Evolutionary conservation across 768 basidiomycete genomes (phyloP).

Genomic region (Xerocomus potaroensis): DNA sequence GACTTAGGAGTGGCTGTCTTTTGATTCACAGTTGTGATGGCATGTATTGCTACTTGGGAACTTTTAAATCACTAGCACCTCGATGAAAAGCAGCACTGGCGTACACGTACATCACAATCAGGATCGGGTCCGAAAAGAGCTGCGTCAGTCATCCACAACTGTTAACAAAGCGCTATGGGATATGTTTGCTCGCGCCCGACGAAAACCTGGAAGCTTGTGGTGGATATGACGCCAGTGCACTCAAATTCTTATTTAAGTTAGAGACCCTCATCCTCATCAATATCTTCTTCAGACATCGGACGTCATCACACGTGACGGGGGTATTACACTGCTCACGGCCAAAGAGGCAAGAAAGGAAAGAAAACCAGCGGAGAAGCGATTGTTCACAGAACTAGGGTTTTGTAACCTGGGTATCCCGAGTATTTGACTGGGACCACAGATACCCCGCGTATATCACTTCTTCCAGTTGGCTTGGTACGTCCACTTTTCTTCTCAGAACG

Average conservation of each 20-base stretch:
- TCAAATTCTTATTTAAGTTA: too few species aligned
- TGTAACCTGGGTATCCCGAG: too few species aligned
- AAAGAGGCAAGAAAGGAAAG: slow-evolving; percentile 80
- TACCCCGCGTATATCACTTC: slow-evolving; percentile 95
- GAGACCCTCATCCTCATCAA: too few species aligned
- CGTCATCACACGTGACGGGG: slow-evolving; percentile 88
- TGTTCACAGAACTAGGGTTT: slow-evolving; percentile 71
- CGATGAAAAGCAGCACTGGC: not conserved
- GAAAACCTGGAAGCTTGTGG: slow-evolving; percentile 95
- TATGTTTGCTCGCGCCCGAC: slow-evolving; percentile 73
- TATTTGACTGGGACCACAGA: too few species aligned
- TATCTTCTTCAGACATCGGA: too few species aligned
- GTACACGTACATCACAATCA: slow-evolving; percentile 26
- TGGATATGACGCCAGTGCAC: slow-evolving; percentile 88
- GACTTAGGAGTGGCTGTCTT: slow-evolving; percentile 82
- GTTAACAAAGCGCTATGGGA: slow-evolving; percentile 96
- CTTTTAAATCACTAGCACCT: not conserved
- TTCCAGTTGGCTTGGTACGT: slow-evolving; percentile 81
- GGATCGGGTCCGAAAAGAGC: slow-evolving; percentile 96
- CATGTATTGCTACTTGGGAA: slow-evolving; percentile 21
- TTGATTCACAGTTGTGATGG: slow-evolving; percentile 92
- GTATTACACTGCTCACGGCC: slow-evolving; percentile 73
- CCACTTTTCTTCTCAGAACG: not conserved
- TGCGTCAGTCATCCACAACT: slow-evolving; percentile 88
- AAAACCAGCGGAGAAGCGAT: slow-evolving; percentile 71